Evolutionary conservation across 139 green algal species (phyloP), one percentile per base, ranked within the genome.

Genomic region (Mesotaenium endlicherianum): DNA sequence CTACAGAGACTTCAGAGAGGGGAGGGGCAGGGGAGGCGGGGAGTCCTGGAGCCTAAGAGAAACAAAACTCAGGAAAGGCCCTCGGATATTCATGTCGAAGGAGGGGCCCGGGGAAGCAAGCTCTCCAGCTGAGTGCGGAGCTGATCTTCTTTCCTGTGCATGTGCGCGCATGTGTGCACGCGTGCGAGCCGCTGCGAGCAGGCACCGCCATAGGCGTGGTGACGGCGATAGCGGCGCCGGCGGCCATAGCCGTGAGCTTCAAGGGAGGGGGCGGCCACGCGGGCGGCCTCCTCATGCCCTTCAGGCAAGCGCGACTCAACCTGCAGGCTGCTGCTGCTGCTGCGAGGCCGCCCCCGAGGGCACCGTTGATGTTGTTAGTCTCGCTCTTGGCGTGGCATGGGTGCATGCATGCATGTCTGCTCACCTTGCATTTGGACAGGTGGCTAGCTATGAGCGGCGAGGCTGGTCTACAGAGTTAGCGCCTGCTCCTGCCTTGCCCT

Each of bases 141-240:
- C 47, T 8, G 8, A 57, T 26, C 47, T 70, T 26, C n/a, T 39
- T n/a, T n/a, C n/a, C n/a, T n/a, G n/a, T n/a, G n/a, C n/a, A n/a
- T n/a, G n/a, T n/a, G n/a, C n/a, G n/a, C n/a, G n/a, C n/a, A n/a
- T n/a, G n/a, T n/a, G n/a, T n/a, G n/a, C n/a, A n/a, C n/a, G n/a
- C n/a, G n/a, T n/a, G n/a, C n/a, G n/a, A n/a, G n/a, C n/a, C n/a
- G n/a, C n/a, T 4, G 58, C n/a, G 58, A 2, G 86, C 94, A 82
- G 89, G 88, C 0, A 5, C 92, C 30, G 82, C 94, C 64, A 95
- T 98, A 57, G 95, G 95, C 1, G 81, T 98, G 0, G 95, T 98
- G 39, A 95, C 94, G 0, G 95, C 95, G 55, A 98, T 98, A 69
- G 95, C 95, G 0, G 95, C 95, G 1, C 95, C 95, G 4, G 93